Evolutionary conservation across 2,329 filamentous ascomycete species (phyloP), one percentile per base, ranked within the genome.

Genomic region (Verticillium klebahnii): DNA sequence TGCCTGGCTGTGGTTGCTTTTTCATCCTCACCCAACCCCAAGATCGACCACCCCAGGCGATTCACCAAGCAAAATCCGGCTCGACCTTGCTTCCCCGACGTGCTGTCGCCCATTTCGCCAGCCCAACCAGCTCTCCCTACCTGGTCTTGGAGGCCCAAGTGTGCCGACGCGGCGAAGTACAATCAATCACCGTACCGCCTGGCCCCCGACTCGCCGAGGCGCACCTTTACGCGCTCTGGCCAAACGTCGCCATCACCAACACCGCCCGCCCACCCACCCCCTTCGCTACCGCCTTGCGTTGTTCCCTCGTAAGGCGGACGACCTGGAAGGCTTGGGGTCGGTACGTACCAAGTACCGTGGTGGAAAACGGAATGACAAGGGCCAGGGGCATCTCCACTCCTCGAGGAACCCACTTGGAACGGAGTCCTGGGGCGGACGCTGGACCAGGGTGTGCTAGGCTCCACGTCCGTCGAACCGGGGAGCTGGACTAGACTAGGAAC

Each of bases 401-500:
- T 17, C 45, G 29, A n/a, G 34, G 36, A 40, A 31, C 25, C 52
- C 25, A 56, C 52, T 36, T 55, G 57, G 45, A 34, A 23, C 39
- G 58, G 58, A 60, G 61, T 56, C 57, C 59, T 59, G 63, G 63
- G 59, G 60, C 57, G 39, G 59, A 29, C 25, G 17, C 19, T 19
- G 34, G 40, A 37, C 19, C 40, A 31, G 39, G 25, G 23, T 40
- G 32, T 60, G 34, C 62, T 29, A 52, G 63, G 64, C 61, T 63
- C 64, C 65, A 65, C 62, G 62, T 52, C 60, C 64, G 62, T 65
- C 65, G 63, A 64, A 62, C 64, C 65, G 63, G 63, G 65, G 57
- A 60, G 62, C 56, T 64, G 64, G 64, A 62, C 58, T 57, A 60
- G 58, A 57, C 64, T 60, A 64, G 64, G 62, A 65, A 58, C 61